These are phyloP conservation scores for Bocquillonia castaneifolia DNA, from an alignment of 441 rosid genomes.

Conservation along the genomic window DNA sequence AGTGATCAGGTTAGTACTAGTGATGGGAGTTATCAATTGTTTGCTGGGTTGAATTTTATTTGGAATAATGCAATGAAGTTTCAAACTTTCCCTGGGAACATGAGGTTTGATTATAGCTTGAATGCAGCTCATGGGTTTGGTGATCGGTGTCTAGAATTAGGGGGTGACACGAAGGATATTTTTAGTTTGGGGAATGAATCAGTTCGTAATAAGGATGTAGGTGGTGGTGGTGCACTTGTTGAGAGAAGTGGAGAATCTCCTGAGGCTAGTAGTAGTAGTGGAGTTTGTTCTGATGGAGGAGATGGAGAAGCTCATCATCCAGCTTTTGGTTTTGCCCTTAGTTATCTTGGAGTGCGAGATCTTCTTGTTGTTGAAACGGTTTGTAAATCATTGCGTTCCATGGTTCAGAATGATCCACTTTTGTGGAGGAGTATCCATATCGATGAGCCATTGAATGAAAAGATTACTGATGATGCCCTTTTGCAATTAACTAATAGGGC, in stretches of 20 bases:
- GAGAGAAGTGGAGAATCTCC: constrained; percentile 14
- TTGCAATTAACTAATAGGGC: constrained; percentile 59
- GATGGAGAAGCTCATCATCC: constrained; percentile 44
- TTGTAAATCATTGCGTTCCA: constrained; percentile 48
- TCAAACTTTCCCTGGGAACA: constrained; percentile 49
- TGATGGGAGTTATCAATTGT: constrained; percentile 48
- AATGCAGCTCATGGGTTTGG: constrained; percentile 32
- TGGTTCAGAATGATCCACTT: constrained; percentile 52
- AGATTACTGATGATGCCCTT: constrained; percentile 71
- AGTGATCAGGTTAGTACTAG: constrained; percentile 37
- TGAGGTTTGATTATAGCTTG: constrained; percentile 27
- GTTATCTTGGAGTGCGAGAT: constrained; percentile 59
- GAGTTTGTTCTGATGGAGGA: constrained; percentile 32
- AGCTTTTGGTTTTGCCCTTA: constrained; percentile 53
- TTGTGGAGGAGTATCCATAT: constrained; percentile 75
- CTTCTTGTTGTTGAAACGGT: constrained; percentile 60
- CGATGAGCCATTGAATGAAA: constrained; percentile 67
- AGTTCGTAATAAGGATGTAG: constrained; percentile 13
- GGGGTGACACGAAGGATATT: constrained; percentile 29
- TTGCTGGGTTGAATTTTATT: constrained; percentile 73
- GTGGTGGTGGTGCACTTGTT: constrained; percentile 19
- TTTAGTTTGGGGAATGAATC: constrained; percentile 29
- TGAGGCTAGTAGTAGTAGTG: constrained; percentile 17
- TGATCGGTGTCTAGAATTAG: constrained; percentile 24
- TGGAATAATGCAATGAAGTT: constrained; percentile 77